Evolutionary conservation across 352 stramenopile species (phyloP).

Genomic region (Peronospora tabacina): DNA sequence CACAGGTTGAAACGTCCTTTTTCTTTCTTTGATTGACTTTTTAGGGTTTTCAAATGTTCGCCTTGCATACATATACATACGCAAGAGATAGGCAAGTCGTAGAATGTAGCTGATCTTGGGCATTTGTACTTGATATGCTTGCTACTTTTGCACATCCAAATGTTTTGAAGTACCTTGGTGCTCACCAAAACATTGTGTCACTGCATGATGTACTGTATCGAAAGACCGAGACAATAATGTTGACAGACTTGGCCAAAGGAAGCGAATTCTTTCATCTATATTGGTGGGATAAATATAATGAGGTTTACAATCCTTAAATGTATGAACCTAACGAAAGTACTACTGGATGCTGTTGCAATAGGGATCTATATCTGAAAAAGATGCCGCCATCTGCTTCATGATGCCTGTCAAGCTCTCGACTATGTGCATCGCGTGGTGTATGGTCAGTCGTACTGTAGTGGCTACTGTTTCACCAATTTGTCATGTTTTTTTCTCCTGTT

Average conservation of each 20-base stretch:
- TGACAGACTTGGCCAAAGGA: slow-evolving; percentile 67
- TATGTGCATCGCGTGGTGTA: slow-evolving; percentile 59
- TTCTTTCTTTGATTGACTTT: not conserved
- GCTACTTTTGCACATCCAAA: slow-evolving; percentile 10
- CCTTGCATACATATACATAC: slow-evolving; percentile 52
- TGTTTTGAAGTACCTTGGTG: slow-evolving; percentile 47
- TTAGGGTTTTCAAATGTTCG: slow-evolving; percentile 61
- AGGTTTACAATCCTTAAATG: not conserved
- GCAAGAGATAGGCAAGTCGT: slow-evolving; percentile 23
- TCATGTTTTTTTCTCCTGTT: slow-evolving; percentile 2
- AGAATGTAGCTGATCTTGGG: too few species aligned
- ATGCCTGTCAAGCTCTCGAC: slow-evolving; percentile 52
- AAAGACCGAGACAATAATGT: slow-evolving; percentile 67
- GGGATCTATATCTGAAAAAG: slow-evolving; percentile 68
- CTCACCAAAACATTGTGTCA: slow-evolving; percentile 61
- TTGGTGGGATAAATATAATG: slow-evolving; percentile 27
- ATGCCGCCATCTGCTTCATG: slow-evolving; percentile 57
- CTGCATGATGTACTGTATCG: slow-evolving; percentile 59
- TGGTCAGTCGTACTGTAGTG: slow-evolving; percentile 30
- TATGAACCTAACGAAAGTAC: not conserved
- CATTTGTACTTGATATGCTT: slow-evolving; percentile 18
- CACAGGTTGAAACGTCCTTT: too few species aligned
- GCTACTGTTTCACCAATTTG: not conserved
- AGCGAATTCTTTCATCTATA: slow-evolving; percentile 79
- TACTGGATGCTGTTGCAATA: slow-evolving; percentile 9